phyloP scores from a whole-genome alignment of 768 basidiomycete genomes.

The Boletales sp. region DNA sequence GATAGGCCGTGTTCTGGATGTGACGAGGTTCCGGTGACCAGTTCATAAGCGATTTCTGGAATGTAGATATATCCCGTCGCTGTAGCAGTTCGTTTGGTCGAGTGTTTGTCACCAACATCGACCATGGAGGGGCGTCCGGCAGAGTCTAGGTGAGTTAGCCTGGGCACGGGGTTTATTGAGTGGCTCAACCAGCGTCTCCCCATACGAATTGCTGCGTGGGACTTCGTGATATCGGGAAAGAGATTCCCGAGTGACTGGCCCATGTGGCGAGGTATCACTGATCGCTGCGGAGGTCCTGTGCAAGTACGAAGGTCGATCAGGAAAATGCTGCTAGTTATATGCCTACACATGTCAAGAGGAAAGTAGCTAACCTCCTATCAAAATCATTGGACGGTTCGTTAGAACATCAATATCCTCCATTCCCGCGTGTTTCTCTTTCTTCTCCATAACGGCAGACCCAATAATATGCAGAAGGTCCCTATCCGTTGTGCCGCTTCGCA shows the following conservation, averaged over 20 bases:
- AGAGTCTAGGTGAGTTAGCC: slow-evolving; percentile 72
- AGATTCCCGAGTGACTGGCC: not conserved
- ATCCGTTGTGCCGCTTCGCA: slow-evolving; percentile 65
- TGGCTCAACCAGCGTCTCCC: slow-evolving; percentile 23
- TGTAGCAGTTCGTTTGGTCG: slow-evolving; percentile 66
- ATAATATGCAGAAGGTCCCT: slow-evolving; percentile 58
- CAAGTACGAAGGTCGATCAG: slow-evolving; percentile 23
- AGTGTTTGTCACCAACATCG: slow-evolving; percentile 62
- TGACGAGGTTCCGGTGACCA: slow-evolving; percentile 40
- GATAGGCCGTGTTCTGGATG: slow-evolving; percentile 4
- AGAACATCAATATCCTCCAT: slow-evolving; percentile 79
- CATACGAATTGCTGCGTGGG: not conserved
- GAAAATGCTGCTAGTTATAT: slow-evolving; percentile 16
- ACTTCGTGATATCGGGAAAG: not conserved
- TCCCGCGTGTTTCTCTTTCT: slow-evolving; percentile 79
- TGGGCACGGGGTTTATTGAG: slow-evolving; percentile 3
- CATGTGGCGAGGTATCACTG: not conserved
- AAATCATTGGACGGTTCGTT: slow-evolving; percentile 84
- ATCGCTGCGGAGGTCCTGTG: slow-evolving; percentile 15
- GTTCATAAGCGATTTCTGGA: slow-evolving; percentile 57
- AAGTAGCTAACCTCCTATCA: slow-evolving; percentile 86
- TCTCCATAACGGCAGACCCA: slow-evolving; percentile 59
- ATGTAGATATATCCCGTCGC: slow-evolving; percentile 74
- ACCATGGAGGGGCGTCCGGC: slow-evolving; percentile 80
- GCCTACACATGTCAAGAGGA: slow-evolving; percentile 17